Base-by-base conservation (phyloP, 768 basidiomycete genomes). In the Psilocybe tampanensis region DNA sequence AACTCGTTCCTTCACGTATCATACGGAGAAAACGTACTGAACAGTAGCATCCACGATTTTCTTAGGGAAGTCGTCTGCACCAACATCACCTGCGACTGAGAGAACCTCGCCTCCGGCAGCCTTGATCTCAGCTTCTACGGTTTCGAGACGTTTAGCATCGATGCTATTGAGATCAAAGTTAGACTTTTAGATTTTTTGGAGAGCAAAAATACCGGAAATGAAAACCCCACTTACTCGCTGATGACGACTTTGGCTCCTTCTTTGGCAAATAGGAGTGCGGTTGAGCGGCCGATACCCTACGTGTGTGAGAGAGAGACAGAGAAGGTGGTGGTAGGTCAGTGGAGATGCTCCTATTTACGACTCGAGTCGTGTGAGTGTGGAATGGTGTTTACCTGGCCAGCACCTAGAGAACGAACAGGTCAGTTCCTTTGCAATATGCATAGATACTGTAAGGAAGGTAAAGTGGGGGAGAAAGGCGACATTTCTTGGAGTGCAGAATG, bases 161-260 rank as follows among this genome's bases (percentile, higher is more conserved):
- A 94, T 85, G 60, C 90, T 92, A 60, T 29, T n/a, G 9, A 34
- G 13, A 39, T 47, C 7, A 4, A 47, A 3, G 19, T 44, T 11
- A 15, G 17, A 8, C n/a, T n/a, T n/a, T n/a, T 32, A 21, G 34
- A 24, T 50, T 43, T 42, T 39, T 32, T 32, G 33, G 34, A 32
- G 32, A 24, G 19, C 44, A n/a, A 26, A 22, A 13, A 52, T 60
- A 47, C 67, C 32, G 22, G 19, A 45, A 22, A 49, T 22, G 12
- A 42, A 7, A 15, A 13, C 11, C 11, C 33, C 24, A 72, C 80
- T 54, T 62, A 92, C 88, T 94, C 92, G 80, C 86, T 86, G 49
- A 89, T 86, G 61, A 94, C 90, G 49, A 94, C 86, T 68, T 89
- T 94, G 15, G 92, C 92, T 17, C 92, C 92, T 68, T 94, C 92